Evolutionary conservation across 1,139 yeast genomes (phyloP).

Genomic region (Candida sojae): DNA sequence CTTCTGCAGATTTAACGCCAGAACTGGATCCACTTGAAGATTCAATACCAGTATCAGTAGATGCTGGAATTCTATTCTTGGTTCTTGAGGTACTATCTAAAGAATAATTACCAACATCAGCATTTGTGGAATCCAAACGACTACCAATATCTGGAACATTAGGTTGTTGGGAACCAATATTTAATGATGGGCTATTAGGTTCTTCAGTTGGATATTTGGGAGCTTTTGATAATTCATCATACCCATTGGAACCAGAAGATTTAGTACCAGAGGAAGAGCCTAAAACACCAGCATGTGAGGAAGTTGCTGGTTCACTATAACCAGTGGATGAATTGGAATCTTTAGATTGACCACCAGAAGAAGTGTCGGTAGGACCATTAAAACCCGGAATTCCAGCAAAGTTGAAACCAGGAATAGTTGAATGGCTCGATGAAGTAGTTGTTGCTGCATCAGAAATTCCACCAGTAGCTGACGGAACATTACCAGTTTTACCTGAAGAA

Average conservation of each 20-base stretch:
- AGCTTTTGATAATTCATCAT: background rate
- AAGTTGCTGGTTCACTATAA: constrained; percentile 3
- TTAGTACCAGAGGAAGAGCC: background rate
- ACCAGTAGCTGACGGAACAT: background rate
- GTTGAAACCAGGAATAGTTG: constrained; percentile 1
- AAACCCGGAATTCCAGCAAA: constrained; percentile 4
- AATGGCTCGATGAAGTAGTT: background rate
- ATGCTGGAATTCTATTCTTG: background rate
- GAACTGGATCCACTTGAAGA: background rate
- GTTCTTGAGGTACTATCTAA: background rate
- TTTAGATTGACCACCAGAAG: constrained; percentile 1
- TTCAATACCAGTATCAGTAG: background rate
- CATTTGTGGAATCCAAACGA: background rate
- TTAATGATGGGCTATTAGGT: background rate
- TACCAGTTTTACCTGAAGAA: background rate
- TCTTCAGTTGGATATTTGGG: background rate
- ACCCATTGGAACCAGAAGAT: background rate
- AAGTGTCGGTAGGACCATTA: constrained; percentile 2
- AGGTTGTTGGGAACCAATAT: background rate
- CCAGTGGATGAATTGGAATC: background rate
- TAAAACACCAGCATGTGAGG: background rate
- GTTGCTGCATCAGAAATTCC: background rate
- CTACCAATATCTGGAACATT: background rate
- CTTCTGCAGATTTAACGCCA: background rate
- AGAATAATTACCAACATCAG: background rate